Evolutionary conservation across 176 grass and related monocot species (phyloP).

Genomic region (Elaeis guineensis): DNA sequence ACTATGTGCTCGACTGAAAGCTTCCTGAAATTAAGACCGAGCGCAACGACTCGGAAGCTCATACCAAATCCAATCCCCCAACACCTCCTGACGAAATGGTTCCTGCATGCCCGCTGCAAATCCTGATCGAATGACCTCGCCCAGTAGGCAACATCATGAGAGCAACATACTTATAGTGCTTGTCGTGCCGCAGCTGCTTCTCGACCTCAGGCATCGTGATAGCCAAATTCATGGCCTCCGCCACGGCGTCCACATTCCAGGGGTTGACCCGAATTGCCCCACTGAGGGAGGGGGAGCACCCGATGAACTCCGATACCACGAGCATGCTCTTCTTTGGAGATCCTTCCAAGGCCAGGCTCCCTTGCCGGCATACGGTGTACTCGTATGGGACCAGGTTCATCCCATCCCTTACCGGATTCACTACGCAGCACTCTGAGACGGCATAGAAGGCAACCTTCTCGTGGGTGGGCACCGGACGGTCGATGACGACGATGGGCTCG

Average conservation of each 20-base stretch:
- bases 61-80: slow-evolving; percentile 25
- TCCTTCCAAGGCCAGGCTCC: background rate
- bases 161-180: slow-evolving; percentile 25
- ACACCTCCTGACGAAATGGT: background rate
- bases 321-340: slow-evolving; percentile 16
- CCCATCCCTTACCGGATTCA: slow-evolving; percentile 42
- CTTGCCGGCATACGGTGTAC: slow-evolving; percentile 45
- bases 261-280: slow-evolving; percentile 41
- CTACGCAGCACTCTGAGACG: slow-evolving; percentile 38
- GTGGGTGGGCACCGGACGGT: slow-evolving; percentile 17
- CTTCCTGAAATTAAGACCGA: slow-evolving; percentile 7
- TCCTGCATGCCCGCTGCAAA: slow-evolving; percentile 18
- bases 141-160: slow-evolving; percentile 34
- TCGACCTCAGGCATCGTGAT: slow-evolving; percentile 28
- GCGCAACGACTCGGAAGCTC: slow-evolving; percentile 20
- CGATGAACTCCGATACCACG: slow-evolving; percentile 35
- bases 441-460: slow-evolving; percentile 51
- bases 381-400: slow-evolving; percentile 43
- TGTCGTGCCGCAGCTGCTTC: slow-evolving; percentile 26
- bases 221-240: slow-evolving; percentile 25
- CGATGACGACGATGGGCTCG: slow-evolving; percentile 33
- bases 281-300: slow-evolving; percentile 29
- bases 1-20: slow-evolving; percentile 9
- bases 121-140: slow-evolving; percentile 18
- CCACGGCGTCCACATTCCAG: slow-evolving; percentile 12